Percentiles rank a stretch among this genome's conserved stretches.
phyloP scores from a whole-genome alignment of 2,329 filamentous ascomycete genomes.

The Fusarium sp. region DNA sequence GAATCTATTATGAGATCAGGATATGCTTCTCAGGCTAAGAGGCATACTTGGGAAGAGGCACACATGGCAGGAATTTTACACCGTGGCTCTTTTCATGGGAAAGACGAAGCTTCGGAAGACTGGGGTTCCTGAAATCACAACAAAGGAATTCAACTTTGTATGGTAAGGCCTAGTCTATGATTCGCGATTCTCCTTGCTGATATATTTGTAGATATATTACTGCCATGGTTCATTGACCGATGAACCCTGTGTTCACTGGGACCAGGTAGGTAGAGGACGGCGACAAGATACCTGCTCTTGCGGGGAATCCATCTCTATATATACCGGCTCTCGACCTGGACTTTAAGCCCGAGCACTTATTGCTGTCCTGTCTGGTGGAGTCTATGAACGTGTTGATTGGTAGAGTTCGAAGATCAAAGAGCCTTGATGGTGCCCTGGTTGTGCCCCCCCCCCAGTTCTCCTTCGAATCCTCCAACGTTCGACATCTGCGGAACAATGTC shows the following conservation, averaged over 20 bases:
- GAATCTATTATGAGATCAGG: not conserved
- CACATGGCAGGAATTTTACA: not conserved
- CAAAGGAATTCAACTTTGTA: not conserved
- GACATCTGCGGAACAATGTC: not conserved
- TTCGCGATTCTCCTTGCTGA: not conserved
- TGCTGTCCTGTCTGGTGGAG: no score
- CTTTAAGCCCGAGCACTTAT: no score
- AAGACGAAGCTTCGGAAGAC: not conserved
- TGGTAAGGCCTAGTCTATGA: not conserved
- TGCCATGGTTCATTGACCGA: not conserved
- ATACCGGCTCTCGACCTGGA: no score
- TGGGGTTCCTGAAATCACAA: not conserved
- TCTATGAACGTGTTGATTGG: not conserved
- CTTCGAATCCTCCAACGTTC: not conserved
- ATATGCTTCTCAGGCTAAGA: not conserved
- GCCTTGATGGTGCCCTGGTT: not conserved
- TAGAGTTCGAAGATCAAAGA: not conserved
- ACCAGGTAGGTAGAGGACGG: no score
- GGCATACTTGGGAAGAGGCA: not conserved
- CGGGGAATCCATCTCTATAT: no score
- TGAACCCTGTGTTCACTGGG: not conserved
- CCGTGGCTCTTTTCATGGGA: not conserved
- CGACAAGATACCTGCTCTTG: no score
- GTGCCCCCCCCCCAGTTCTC: not conserved
- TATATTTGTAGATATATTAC: not conserved